Conservation (phyloP, 306 rosid species). For the Medicago arabica region DNA sequence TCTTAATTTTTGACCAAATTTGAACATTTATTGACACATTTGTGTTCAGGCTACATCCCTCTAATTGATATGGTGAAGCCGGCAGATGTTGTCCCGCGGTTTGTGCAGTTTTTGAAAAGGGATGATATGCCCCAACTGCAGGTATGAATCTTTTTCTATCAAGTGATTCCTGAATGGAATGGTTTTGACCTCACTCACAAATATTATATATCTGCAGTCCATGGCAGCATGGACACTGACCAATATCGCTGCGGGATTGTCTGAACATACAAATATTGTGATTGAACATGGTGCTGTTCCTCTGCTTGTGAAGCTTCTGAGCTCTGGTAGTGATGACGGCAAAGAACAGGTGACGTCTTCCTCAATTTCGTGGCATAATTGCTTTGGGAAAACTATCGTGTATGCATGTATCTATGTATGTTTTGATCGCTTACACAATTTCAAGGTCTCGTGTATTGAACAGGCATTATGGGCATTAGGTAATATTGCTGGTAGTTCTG, state of each 20-base stretch:
- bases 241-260: not conserved
- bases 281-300: not conserved
- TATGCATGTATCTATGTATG: not conserved
- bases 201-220: not conserved
- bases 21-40: not conserved
- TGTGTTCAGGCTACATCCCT: not conserved
- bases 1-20: not conserved
- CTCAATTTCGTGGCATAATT: not conserved
- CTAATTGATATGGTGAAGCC: not conserved
- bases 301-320: not conserved
- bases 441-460: not conserved
- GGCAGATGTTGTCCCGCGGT: not conserved
- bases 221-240: conserved; percentile 12
- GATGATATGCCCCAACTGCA: not conserved
- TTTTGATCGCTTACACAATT: not conserved
- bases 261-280: not conserved
- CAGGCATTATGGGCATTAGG: not conserved
- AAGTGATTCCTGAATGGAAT: not conserved
- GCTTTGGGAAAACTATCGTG: not conserved
- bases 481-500: not conserved
- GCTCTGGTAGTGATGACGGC: not conserved
- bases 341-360: conserved; percentile 2
- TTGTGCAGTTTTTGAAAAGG: not conserved
- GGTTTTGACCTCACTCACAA: not conserved
- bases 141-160: not conserved